phyloP scores from a whole-genome alignment of 768 basidiomycete genomes.

The Mycena epipterygia region DNA sequence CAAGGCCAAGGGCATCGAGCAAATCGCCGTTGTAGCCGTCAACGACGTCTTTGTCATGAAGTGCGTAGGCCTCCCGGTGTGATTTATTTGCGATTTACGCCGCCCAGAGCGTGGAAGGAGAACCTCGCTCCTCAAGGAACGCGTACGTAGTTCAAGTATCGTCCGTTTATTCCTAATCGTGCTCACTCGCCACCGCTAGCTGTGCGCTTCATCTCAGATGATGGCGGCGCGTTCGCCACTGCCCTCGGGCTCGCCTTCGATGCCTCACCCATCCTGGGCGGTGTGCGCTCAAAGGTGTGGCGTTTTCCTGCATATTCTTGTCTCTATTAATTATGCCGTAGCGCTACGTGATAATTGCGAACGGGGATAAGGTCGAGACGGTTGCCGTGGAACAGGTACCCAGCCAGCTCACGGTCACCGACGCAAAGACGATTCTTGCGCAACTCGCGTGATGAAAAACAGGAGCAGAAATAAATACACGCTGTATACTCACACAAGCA shows the following conservation, averaged over 20 bases:
- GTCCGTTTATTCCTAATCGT: background rate
- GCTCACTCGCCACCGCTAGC: constrained; percentile 47
- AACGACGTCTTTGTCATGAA: constrained; percentile 86
- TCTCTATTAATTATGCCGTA: constrained; percentile 29
- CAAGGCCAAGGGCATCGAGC: constrained; percentile 81
- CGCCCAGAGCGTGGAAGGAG: constrained; percentile 74
- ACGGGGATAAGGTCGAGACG: constrained; percentile 62
- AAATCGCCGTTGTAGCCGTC: constrained; percentile 79
- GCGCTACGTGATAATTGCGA: constrained; percentile 61
- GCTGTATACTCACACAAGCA: background rate
- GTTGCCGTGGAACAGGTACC: constrained; percentile 61
- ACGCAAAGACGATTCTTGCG: constrained; percentile 59
- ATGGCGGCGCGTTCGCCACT: constrained; percentile 69
- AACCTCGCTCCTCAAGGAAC: constrained; percentile 69
- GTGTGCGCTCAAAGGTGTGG: constrained; percentile 73
- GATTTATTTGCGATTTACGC: background rate
- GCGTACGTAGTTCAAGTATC: constrained; percentile 55
- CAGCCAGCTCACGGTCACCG: constrained; percentile 54
- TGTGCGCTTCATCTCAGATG: constrained; percentile 77
- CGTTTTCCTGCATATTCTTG: background rate
- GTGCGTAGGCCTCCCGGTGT: constrained; percentile 43
- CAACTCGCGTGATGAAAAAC: constrained; percentile 37
- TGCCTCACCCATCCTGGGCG: constrained; percentile 72
- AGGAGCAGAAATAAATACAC: background rate
- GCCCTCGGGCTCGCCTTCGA: constrained; percentile 73